Evolutionary conservation across 805 yeast species (phyloP), one percentile per base, ranked within the genome.

Genomic region (Ogataea sp.): DNA sequence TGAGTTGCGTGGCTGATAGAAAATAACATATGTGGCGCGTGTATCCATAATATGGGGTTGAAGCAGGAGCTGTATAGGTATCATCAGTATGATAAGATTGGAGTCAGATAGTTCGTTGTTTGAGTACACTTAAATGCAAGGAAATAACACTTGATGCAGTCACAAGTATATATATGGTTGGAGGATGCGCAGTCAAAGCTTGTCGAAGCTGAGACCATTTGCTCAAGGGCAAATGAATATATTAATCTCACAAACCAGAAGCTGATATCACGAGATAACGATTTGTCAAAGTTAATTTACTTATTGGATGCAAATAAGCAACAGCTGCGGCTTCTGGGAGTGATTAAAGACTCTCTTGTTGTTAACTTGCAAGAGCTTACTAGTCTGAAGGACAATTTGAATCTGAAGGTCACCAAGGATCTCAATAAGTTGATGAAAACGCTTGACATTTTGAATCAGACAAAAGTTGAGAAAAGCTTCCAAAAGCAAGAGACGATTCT

Each of bases 181-280:
- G 36, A 24, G 6, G 28, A 16, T 33, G 36, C 36, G 3, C 5
- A n/a, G 20, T 8, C 3, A 6, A 33, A 21, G 14, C 20, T 33
- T 3, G 3, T 16, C 3, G 21, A 64, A 13, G 82, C 80, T 0
- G 76, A 71, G 39, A 59, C 62, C 8, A 50, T 72, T 4, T 77
- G 84, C 38, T 64, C 65, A n/a, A 65, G 64, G 26, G 79, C 82
- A 16, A 71, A 70, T 48, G 46, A 49, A 17, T 51, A 57, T 18
- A 61, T 75, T 8, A 54, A 59, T 1, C 54, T 56, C 10, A 61
- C 70, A 2, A 53, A 59, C 26, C 52, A 50, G n/a, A 53, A 62
- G 13, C 56, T 74, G 8, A 63, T 62, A 26, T 46, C 52, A 20
- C 63, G 72, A 40, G 70, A 73, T 29, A 59, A 63, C 13, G 52